Conservation (phyloP, 495 filamentous ascomycete species). For the Penicillium antarcticum region DNA sequence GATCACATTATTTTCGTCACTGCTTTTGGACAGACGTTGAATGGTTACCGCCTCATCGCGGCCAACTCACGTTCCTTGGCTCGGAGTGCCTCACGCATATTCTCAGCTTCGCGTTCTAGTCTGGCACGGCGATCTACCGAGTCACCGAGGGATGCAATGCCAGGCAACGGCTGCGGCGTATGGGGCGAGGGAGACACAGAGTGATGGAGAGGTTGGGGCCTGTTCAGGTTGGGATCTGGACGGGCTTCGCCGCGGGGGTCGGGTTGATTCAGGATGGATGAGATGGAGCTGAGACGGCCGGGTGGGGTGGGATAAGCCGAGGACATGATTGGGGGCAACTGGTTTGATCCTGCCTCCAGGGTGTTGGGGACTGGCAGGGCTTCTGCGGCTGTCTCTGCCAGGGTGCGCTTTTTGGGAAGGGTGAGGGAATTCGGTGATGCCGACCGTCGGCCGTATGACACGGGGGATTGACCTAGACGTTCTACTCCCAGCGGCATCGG, state of each 20-base stretch:
- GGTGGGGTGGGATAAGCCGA: conserved; percentile 39
- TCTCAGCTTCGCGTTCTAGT: conserved; percentile 70
- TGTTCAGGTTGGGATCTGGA: conserved; percentile 44
- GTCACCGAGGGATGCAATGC: conserved; percentile 50
- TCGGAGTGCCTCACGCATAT: conserved; percentile 69
- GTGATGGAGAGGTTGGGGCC: conserved; percentile 30
- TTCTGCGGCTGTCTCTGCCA: conserved; percentile 34
- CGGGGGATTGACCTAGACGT: conserved; percentile 29
- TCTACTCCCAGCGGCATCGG: conserved; percentile 43
- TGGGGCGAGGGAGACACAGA: conserved; percentile 25
- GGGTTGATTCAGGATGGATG: conserved; percentile 68
- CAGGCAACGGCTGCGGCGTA: conserved; percentile 30
- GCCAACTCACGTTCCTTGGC: conserved; percentile 78
- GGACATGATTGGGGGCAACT: conserved; percentile 45
- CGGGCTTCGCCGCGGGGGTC: conserved; percentile 40
- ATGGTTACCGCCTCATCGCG: conserved; percentile 48
- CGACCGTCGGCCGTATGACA: conserved; percentile 36
- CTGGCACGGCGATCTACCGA: conserved; percentile 61
- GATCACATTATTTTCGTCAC: conserved; percentile 25
- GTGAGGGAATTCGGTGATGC: conserved; percentile 35
- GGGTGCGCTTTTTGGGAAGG: conserved; percentile 44
- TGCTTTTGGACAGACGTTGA: conserved; percentile 6
- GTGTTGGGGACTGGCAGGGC: conserved; percentile 26
- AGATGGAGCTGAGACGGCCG: conserved; percentile 70
- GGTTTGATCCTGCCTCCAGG: conserved; percentile 40